Percentiles rank a stretch among this genome's conserved stretches.
Conservation (phyloP, 352 stramenopile species). For the Phytophthora foliorum region DNA sequence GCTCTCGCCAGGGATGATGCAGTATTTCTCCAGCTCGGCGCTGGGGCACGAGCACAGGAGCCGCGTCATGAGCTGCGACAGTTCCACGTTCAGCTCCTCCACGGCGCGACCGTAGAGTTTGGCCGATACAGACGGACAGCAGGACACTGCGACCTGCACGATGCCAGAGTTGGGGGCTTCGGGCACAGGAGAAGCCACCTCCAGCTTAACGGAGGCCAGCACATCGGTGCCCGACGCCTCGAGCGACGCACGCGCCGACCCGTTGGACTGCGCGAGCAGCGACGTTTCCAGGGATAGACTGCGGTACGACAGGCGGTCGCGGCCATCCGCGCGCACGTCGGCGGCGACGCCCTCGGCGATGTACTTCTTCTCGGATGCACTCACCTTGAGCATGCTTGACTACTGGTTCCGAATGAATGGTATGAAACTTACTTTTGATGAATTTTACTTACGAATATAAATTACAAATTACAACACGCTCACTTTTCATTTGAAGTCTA, state of each 20-base stretch:
- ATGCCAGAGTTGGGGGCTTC: slow-evolving; percentile 62
- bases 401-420: slow-evolving; percentile 7
- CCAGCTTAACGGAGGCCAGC: slow-evolving; percentile 82
- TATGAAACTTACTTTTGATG: neutral
- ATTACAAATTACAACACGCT: neutral
- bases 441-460: neutral
- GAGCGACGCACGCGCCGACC: slow-evolving; percentile 76
- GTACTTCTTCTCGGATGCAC: slow-evolving; percentile 76
- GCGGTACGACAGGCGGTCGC: slow-evolving; percentile 71
- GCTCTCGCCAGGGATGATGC: slow-evolving; percentile 77
- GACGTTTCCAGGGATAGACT: slow-evolving; percentile 73
- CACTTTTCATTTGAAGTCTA: too few species aligned
- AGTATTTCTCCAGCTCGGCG: slow-evolving; percentile 65
- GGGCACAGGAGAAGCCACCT: slow-evolving; percentile 59
- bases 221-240: slow-evolving; percentile 77
- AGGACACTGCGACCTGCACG: slow-evolving; percentile 65
- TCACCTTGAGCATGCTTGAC: slow-evolving; percentile 76
- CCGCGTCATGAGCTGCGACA: slow-evolving; percentile 82
- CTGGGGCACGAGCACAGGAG: slow-evolving; percentile 64
- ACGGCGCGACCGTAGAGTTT: slow-evolving; percentile 76
- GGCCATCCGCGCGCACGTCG: slow-evolving; percentile 77
- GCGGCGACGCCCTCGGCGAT: slow-evolving; percentile 78
- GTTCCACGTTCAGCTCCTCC: slow-evolving; percentile 83
- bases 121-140: slow-evolving; percentile 77
- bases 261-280: slow-evolving; percentile 80